Conservation (phyloP, 2,329 filamentous ascomycete species). For the Aureobasidium leucospermi region DNA sequence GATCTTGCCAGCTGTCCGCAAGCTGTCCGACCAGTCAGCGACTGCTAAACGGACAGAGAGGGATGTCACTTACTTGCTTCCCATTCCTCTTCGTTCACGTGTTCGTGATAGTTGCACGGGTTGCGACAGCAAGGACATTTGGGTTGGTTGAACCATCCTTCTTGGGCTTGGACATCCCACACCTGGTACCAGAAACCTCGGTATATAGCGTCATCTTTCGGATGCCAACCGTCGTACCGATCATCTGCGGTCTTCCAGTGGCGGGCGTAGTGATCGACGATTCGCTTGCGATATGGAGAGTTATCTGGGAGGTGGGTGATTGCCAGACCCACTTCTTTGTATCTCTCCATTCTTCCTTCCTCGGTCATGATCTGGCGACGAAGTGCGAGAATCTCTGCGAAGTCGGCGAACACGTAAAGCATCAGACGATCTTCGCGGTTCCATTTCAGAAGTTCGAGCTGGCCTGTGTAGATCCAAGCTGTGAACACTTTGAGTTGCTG, state of each 20-base stretch:
- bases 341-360: background rate
- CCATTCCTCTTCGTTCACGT: background rate
- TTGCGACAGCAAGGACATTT: background rate
- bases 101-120: slow-evolving; percentile 8
- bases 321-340: background rate
- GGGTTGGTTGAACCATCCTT: background rate
- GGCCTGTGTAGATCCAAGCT: background rate
- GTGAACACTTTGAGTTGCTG: background rate
- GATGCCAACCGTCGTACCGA: background rate
- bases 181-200: background rate
- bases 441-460: background rate
- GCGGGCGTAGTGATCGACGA: background rate
- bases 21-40: background rate
- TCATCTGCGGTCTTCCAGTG: background rate
- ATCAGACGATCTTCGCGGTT: background rate
- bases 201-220: background rate
- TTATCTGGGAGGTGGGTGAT: background rate
- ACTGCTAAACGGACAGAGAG: background rate
- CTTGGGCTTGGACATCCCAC: background rate
- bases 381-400: background rate
- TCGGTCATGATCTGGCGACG: background rate
- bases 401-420: slow-evolving; percentile 1
- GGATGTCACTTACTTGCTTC: background rate
- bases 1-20: background rate
- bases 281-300: background rate